Evolutionary conservation across 257 asterid species (phyloP).

Genomic region (Leptodermis oblonga): DNA sequence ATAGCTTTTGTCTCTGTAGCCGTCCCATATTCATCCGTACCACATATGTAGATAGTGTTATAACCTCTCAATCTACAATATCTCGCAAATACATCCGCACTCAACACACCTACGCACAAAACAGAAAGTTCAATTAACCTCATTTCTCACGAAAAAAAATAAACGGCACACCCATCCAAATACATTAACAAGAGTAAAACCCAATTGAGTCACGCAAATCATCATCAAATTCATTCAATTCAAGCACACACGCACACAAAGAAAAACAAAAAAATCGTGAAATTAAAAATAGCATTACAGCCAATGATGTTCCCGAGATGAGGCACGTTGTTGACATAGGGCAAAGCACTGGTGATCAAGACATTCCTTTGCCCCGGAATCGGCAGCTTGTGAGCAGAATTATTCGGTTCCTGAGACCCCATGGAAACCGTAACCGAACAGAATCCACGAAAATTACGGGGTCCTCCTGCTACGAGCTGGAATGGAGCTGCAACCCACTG

Average conservation of each 20-base stretch:
- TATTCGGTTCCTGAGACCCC: neutral
- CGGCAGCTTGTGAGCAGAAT: conserved; percentile 51
- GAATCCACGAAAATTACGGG: neutral
- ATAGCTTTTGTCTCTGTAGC: conserved; percentile 97
- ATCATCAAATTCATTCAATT: neutral
- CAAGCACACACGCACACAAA: conserved; percentile 8
- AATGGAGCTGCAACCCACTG: no score
- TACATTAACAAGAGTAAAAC: neutral
- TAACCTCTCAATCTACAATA: conserved; percentile 82
- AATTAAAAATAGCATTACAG: conserved; percentile 28
- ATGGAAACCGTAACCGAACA: neutral
- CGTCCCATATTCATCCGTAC: conserved; percentile 96
- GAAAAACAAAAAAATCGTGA: neutral
- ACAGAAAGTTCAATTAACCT: neutral
- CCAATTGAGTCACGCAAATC: neutral
- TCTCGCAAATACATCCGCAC: conserved; percentile 94
- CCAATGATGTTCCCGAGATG: conserved; percentile 98
- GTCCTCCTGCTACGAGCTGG: no score
- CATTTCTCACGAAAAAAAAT: neutral
- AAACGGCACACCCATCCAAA: neutral
- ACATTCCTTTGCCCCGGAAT: conserved; percentile 70
- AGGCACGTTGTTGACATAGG: conserved; percentile 92
- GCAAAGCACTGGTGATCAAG: conserved; percentile 88
- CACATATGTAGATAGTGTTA: conserved; percentile 73
- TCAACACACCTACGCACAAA: conserved; percentile 64